These are phyloP conservation scores for Aspergillus carlsbadensis DNA, from an alignment of 495 filamentous ascomycete genomes.

Conservation along the genomic window DNA sequence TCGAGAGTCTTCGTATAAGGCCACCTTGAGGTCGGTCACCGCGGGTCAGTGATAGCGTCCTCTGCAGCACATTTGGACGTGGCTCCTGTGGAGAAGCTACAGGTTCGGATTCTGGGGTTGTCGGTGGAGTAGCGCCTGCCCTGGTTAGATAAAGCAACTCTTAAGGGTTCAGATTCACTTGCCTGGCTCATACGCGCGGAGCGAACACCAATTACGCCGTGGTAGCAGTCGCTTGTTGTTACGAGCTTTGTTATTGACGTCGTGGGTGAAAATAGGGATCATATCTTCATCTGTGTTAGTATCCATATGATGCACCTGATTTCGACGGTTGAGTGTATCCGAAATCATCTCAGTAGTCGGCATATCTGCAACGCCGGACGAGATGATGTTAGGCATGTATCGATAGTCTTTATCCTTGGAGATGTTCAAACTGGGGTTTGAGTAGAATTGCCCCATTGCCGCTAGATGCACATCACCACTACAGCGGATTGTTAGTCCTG, in stretches of 20 bases:
- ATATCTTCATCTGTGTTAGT: conserved; percentile 87
- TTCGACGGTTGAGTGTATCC: conserved; percentile 89
- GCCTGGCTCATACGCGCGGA: conserved; percentile 77
- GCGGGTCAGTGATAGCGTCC: conserved; percentile 64
- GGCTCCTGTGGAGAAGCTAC: conserved; percentile 37
- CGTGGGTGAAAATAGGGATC: conserved; percentile 86
- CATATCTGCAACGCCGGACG: conserved; percentile 87
- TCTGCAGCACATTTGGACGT: conserved; percentile 50
- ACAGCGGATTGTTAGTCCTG: conserved; percentile 1
- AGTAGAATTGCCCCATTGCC: conserved; percentile 92
- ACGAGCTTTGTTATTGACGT: conserved; percentile 82
- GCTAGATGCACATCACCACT: conserved; percentile 92
- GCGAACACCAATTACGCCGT: conserved; percentile 89
- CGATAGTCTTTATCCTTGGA: conserved; percentile 84
- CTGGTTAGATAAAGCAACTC: conserved; percentile 7
- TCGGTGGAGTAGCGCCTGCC: conserved; percentile 61
- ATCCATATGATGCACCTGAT: conserved; percentile 80
- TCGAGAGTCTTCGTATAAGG: conserved; percentile 56
- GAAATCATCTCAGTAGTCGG: conserved; percentile 87
- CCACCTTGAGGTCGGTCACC: conserved; percentile 48
- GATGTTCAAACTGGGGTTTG: conserved; percentile 74
- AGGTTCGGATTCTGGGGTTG: conserved; percentile 47
- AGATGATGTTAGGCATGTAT: conserved; percentile 90
- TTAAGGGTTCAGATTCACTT: conserved; percentile 14
- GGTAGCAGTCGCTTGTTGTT: conserved; percentile 93